Evolutionary conservation across 257 asterid species (phyloP).

Genomic region (Nicotiana noctiflora): DNA sequence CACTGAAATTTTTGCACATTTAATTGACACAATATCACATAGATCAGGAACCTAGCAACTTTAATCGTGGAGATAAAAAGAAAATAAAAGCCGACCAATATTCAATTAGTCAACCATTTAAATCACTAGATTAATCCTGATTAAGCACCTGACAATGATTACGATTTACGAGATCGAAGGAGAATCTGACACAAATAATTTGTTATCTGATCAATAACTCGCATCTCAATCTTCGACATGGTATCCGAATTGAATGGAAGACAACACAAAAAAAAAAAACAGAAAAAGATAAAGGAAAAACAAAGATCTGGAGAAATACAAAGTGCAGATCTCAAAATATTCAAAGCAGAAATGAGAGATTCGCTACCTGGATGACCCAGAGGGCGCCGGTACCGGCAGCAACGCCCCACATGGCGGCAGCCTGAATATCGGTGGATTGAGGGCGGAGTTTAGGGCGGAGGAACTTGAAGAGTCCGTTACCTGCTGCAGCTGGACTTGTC

Average conservation of each 20-base stretch:
- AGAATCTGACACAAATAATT: neutral
- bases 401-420: constrained; percentile 76
- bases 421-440: constrained; percentile 46
- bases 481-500: constrained; percentile 42
- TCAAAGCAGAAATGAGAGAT: neutral
- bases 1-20: neutral
- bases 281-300: neutral
- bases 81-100: neutral
- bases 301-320: neutral
- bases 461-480: constrained; percentile 42
- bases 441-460: constrained; percentile 37
- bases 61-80: neutral
- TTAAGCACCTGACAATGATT: neutral
- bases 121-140: neutral
- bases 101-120: neutral
- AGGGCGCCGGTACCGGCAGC: constrained; percentile 61
- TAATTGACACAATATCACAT: neutral
- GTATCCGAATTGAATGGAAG: neutral
- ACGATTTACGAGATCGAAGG: neutral
- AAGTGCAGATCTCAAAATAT: neutral
- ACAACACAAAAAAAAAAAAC: neutral
- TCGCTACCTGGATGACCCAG: constrained; percentile 41
- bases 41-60: neutral
- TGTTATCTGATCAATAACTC: neutral
- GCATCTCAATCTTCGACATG: neutral